Percentiles rank a stretch among this genome's conserved stretches.
phyloP scores from a whole-genome alignment of 148 eudicot species.

The Rhododendron simsii region DNA sequence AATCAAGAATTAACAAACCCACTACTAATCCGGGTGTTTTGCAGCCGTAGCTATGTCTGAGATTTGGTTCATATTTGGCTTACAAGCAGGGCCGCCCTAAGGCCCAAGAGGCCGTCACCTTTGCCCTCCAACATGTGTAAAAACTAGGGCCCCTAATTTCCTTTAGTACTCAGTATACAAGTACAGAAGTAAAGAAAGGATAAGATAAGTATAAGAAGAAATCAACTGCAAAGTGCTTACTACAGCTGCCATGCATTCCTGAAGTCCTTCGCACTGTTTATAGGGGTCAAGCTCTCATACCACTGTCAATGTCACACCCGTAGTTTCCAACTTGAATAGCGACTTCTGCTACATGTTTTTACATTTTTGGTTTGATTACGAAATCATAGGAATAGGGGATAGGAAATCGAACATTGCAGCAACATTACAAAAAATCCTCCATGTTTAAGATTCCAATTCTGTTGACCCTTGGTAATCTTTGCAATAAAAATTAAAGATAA shows the following conservation, averaged over 20 bases:
- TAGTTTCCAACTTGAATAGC: not conserved
- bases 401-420: not conserved
- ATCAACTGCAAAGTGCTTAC: not conserved
- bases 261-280: not conserved
- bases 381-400: not conserved
- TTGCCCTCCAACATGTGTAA: not conserved
- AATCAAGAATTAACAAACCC: not conserved
- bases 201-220: not conserved
- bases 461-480: not conserved
- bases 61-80: not conserved
- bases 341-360: not conserved
- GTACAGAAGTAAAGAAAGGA: not conserved
- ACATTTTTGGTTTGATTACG: not conserved
- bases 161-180: not conserved
- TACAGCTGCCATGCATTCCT: not conserved
- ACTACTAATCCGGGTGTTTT: not conserved
- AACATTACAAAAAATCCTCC: not conserved
- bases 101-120: not conserved
- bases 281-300: not conserved
- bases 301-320: not conserved
- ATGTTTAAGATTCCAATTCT: not conserved
- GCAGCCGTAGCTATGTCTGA: not conserved
- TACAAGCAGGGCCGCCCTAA: not conserved
- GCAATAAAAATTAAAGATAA: not conserved
- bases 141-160: not conserved